Conservation (phyloP, 202 grass and related monocot species). For the Bolboschoenoplectus hybrid region DNA sequence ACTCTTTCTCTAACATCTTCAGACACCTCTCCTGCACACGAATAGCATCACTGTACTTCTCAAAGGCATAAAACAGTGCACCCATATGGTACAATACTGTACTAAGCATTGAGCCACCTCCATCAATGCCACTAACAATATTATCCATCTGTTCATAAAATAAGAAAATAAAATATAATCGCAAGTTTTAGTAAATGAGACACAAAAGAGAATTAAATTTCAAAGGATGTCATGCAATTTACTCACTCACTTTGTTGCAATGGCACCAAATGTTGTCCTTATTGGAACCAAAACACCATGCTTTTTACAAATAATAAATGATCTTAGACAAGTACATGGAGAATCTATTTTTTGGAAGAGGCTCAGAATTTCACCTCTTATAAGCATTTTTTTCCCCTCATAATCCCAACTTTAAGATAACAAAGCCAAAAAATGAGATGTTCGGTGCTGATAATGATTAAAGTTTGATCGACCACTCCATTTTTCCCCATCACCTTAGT, state of each 20-base stretch:
- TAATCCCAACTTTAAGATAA: background rate
- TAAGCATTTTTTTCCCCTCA: background rate
- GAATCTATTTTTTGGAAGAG: background rate
- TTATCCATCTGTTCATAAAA: constrained; percentile 40
- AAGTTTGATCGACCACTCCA: background rate
- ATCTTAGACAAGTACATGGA: background rate
- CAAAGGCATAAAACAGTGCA: constrained; percentile 40
- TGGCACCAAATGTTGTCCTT: background rate
- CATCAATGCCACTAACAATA: constrained; percentile 37
- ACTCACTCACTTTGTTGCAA: background rate
- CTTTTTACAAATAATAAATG: too few relatives aligned
- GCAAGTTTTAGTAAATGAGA: background rate
- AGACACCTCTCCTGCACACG: constrained; percentile 43
- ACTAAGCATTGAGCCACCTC: constrained; percentile 33
- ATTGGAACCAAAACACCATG: background rate
- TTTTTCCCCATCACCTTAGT: background rate
- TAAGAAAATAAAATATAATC: constrained; percentile 4
- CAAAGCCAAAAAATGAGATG: background rate
- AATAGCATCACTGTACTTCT: constrained; percentile 47
- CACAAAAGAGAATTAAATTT: background rate
- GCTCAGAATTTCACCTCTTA: background rate
- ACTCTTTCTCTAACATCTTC: constrained; percentile 44
- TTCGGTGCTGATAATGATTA: background rate
- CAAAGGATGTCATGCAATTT: background rate
- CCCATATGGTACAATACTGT: constrained; percentile 50